Percentiles rank a stretch among this genome's conserved stretches.
phyloP scores from a whole-genome alignment of 179 eudicot species.

The Actinidia chinensis region DNA sequence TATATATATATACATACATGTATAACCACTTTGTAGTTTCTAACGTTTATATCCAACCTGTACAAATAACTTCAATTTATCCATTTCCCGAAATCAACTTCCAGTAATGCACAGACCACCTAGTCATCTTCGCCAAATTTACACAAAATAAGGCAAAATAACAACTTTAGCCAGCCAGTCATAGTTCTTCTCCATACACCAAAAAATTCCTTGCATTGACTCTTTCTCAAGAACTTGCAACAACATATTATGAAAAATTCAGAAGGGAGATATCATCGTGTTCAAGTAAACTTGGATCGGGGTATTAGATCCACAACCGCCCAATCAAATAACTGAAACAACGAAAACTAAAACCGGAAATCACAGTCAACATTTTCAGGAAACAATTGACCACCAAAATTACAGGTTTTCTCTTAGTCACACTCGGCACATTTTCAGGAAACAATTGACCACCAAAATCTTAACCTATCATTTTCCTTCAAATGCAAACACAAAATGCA shows the following conservation, averaged over 20 bases:
- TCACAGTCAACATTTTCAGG: not conserved
- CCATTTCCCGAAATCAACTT: not conserved
- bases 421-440: not conserved
- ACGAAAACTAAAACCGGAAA: not conserved
- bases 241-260: not conserved
- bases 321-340: too few relatives aligned
- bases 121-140: not conserved
- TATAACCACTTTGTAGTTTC: too few relatives aligned
- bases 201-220: not conserved
- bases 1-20: not conserved
- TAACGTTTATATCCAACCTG: too few relatives aligned
- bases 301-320: not conserved
- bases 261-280: not conserved
- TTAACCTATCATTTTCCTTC: not conserved
- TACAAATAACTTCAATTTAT: not conserved
- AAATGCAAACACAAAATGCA: slow-evolving; percentile 8
- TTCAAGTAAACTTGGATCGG: not conserved
- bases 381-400: too few relatives aligned
- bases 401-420: not conserved
- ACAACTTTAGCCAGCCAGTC: not conserved
- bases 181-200: not conserved
- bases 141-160: not conserved
- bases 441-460: not conserved
- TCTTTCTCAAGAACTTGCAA: not conserved
- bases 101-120: not conserved